Evolutionary conservation across 768 basidiomycete species (phyloP).

Genomic region (Naematelia encephala): DNA sequence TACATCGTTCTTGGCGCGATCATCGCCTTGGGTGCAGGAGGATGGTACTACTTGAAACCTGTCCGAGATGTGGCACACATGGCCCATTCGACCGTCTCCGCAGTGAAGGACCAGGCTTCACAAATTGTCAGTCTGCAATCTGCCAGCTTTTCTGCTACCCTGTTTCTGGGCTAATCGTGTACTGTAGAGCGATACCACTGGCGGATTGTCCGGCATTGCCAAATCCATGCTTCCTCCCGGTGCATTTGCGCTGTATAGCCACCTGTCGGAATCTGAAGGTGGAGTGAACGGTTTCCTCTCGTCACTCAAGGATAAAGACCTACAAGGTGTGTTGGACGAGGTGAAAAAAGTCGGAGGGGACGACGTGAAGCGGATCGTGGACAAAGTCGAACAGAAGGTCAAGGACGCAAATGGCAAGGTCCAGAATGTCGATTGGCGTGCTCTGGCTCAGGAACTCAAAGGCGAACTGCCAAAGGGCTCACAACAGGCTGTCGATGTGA

Average conservation of each 20-base stretch:
- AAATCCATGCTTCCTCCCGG: constrained; percentile 34
- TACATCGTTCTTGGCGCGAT: constrained; percentile 42
- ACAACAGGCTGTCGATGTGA: constrained; percentile 44
- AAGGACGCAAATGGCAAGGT: constrained; percentile 47
- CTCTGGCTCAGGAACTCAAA: constrained; percentile 39
- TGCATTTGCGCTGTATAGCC: constrained; percentile 36
- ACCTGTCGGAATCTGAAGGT: constrained; percentile 32
- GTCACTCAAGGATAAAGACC: constrained; percentile 42
- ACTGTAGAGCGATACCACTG: constrained; percentile 1
- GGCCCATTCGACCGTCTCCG: constrained; percentile 27
- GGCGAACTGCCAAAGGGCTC: constrained; percentile 38
- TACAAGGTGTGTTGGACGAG: constrained; percentile 39
- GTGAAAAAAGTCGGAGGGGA: constrained; percentile 47
- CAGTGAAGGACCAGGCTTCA: constrained; percentile 29
- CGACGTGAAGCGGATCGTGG: constrained; percentile 43
- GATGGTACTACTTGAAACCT: constrained; percentile 44
- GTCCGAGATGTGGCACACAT: constrained; percentile 39
- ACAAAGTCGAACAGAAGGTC: constrained; percentile 43
- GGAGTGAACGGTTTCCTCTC: constrained; percentile 44
- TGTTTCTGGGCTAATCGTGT: background rate
- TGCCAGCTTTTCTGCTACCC: background rate
- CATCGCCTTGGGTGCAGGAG: constrained; percentile 37
- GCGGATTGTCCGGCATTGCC: constrained; percentile 12
- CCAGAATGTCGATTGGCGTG: constrained; percentile 46
- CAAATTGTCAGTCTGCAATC: constrained; percentile 20